A percentile compares a stretch with the other conserved stretches of the same genome.
Evolutionary conservation across 148 eudicot species (phyloP).

Genomic region (Amaranthus palmeri): DNA sequence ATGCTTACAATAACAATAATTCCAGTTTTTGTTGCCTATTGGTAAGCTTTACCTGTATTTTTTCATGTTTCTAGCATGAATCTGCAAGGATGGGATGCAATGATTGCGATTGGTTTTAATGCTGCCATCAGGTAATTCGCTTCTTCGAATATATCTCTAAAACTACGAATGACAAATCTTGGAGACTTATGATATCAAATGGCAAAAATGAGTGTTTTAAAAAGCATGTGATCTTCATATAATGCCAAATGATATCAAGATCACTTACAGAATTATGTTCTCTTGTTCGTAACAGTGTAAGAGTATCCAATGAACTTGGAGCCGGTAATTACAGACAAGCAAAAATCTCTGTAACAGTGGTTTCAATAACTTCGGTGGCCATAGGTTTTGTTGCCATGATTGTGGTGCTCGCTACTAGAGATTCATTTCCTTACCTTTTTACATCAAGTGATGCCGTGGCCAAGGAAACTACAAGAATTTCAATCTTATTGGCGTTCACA

Average conservation of each 20-base stretch:
- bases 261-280: not conserved
- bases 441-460: slow-evolving; percentile 61
- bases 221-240: not conserved
- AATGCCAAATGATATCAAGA: not conserved
- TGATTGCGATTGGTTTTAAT: slow-evolving; percentile 79
- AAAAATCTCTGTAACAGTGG: slow-evolving; percentile 60
- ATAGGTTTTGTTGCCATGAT: slow-evolving; percentile 46
- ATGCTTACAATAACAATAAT: not conserved
- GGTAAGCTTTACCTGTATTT: not conserved
- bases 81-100: slow-evolving; percentile 79
- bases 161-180: not conserved
- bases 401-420: slow-evolving; percentile 50
- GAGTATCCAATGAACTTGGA: slow-evolving; percentile 82
- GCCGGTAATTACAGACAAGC: slow-evolving; percentile 60
- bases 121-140: slow-evolving; percentile 70
- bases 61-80: slow-evolving; percentile 60
- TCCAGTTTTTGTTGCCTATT: not conserved
- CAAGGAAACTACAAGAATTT: slow-evolving; percentile 51
- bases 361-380: slow-evolving; percentile 46
- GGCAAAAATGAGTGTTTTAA: too few species aligned
- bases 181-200: not conserved
- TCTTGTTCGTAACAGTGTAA: slow-evolving; percentile 40
- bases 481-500: slow-evolving; percentile 48
- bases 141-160: not conserved
- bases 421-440: slow-evolving; percentile 64